A percentile compares a stretch with the other conserved stretches of the same genome.
Evolutionary conservation across 257 asterid species (phyloP).

Genomic region (Nicotiana tomentosiformis): DNA sequence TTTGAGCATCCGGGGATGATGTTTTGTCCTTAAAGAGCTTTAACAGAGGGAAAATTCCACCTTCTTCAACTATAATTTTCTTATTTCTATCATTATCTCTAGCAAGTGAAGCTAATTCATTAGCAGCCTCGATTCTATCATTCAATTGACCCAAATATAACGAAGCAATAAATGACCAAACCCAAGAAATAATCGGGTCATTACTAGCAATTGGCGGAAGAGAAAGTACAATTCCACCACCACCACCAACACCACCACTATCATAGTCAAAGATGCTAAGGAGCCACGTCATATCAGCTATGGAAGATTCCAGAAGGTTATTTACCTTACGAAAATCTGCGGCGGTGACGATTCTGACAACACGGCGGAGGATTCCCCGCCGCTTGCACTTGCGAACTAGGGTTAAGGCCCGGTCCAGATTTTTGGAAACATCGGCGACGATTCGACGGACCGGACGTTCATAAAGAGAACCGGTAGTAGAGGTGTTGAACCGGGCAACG

Average conservation of each 20-base stretch:
- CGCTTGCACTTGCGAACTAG: constrained; percentile 65
- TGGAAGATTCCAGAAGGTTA: constrained; percentile 45
- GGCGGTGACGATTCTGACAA: constrained; percentile 58
- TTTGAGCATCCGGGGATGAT: constrained; percentile 61
- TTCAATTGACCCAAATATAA: constrained; percentile 49
- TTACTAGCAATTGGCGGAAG: constrained; percentile 84
- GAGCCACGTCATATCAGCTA: constrained; percentile 74
- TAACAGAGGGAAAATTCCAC: constrained; percentile 62
- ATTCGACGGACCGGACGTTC: constrained; percentile 73
- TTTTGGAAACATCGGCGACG: constrained; percentile 43
- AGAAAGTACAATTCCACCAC: constrained; percentile 66
- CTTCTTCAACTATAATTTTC: constrained; percentile 75
- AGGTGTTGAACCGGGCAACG: constrained; percentile 48
- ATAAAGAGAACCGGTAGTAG: constrained; percentile 42
- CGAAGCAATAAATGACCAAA: constrained; percentile 74
- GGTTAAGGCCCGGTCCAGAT: constrained; percentile 44
- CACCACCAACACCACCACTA: constrained; percentile 43
- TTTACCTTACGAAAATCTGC: constrained; percentile 64
- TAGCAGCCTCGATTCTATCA: constrained; percentile 66
- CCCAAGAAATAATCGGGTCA: constrained; percentile 81
- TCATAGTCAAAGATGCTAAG: constrained; percentile 47
- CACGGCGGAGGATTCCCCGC: constrained; percentile 54
- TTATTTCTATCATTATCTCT: constrained; percentile 79
- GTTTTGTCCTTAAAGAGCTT: constrained; percentile 49
- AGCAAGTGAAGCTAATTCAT: constrained; percentile 63